These are phyloP conservation scores for Lachancea sp. DNA, from an alignment of 805 yeast genomes.

Conservation along the genomic window DNA sequence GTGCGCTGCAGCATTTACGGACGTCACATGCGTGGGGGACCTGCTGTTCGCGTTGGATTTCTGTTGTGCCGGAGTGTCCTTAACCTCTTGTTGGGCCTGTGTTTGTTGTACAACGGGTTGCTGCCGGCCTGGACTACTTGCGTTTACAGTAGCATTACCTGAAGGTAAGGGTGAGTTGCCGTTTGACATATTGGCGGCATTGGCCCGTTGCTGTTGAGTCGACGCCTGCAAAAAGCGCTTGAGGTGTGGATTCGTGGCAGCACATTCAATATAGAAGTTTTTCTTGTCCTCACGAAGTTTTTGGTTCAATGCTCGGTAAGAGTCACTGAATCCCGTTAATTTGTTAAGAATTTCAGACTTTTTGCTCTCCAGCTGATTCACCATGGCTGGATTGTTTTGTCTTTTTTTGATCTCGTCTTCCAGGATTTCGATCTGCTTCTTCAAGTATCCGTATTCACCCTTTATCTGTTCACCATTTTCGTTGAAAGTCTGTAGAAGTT, in stretches of 20 bases:
- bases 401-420: slow-evolving; percentile 26
- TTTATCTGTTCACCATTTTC: slow-evolving; percentile 27
- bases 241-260: slow-evolving; percentile 29
- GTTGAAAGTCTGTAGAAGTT: slow-evolving; percentile 24
- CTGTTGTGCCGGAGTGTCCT: slow-evolving; percentile 11
- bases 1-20: slow-evolving; percentile 47
- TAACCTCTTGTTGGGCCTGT: slow-evolving; percentile 8
- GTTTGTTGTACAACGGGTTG: slow-evolving; percentile 11
- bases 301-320: slow-evolving; percentile 23
- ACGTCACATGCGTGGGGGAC: slow-evolving; percentile 36
- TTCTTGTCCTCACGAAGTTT: slow-evolving; percentile 28
- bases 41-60: slow-evolving; percentile 17
- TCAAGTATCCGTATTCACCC: slow-evolving; percentile 26
- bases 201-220: slow-evolving; percentile 22
- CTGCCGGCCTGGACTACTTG: slow-evolving; percentile 16
- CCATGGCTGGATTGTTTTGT: slow-evolving; percentile 18
- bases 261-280: slow-evolving; percentile 31
- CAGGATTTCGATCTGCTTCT: slow-evolving; percentile 28
- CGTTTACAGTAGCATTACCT: slow-evolving; percentile 15
- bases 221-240: slow-evolving; percentile 27
- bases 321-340: slow-evolving; percentile 22
- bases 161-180: slow-evolving; percentile 13
- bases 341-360: slow-evolving; percentile 23
- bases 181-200: slow-evolving; percentile 9
- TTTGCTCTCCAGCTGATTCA: slow-evolving; percentile 25